Evolutionary conservation across 306 rosid genomes (phyloP).

Genomic region (Coriaria nepalensis): DNA sequence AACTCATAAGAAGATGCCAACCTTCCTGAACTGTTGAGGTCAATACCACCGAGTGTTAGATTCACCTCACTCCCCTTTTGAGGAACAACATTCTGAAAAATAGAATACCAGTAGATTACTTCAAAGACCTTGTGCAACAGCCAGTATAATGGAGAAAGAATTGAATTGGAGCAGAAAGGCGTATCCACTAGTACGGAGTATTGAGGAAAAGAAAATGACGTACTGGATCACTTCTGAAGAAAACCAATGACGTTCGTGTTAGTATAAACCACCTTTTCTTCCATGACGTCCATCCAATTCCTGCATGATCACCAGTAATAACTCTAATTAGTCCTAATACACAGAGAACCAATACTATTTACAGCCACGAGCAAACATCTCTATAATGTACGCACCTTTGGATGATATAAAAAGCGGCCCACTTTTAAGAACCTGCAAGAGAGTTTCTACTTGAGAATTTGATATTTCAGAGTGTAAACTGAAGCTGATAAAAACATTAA

Average conservation of each 20-base stretch:
- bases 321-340: neutral
- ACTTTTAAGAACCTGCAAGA: constrained; percentile 75
- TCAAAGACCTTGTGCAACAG: neutral
- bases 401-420: constrained; percentile 94
- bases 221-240: constrained; percentile 99
- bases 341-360: no score
- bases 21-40: constrained; percentile 99
- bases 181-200: neutral
- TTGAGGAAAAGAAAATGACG: constrained; percentile 26
- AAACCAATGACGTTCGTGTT: constrained; percentile 80
- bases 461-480: neutral
- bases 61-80: constrained; percentile 77
- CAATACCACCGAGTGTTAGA: constrained; percentile 97
- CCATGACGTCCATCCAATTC: constrained; percentile 99
- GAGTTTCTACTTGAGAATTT: constrained; percentile 4
- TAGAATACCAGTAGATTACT: neutral
- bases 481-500: neutral
- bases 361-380: no score
- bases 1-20: constrained; percentile 47
- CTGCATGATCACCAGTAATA: constrained; percentile 25
- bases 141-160: no score
- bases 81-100: constrained; percentile 52
- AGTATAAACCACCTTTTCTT: constrained; percentile 98
- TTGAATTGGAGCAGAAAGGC: neutral
- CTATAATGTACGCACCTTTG: constrained; percentile 85